Conservation (phyloP, 2,329 filamentous ascomycete genomes). For the Dactylellina sp. region DNA sequence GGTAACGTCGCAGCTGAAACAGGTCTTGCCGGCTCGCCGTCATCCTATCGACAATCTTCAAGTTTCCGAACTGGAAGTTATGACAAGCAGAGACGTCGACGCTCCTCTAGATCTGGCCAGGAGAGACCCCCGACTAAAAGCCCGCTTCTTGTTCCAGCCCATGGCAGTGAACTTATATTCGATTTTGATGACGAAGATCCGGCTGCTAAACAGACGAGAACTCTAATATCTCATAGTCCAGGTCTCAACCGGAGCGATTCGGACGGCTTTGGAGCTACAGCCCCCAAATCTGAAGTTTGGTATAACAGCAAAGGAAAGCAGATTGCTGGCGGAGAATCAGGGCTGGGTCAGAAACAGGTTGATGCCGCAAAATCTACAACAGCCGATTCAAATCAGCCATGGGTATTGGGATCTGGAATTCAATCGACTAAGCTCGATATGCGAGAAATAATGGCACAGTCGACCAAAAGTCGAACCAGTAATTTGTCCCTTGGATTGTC, state of each 20-base stretch:
- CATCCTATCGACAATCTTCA: constrained; percentile 61
- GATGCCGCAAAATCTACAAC: not conserved
- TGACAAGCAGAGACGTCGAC: constrained; percentile 60
- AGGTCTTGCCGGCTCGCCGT: constrained; percentile 35
- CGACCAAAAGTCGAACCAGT: constrained; percentile 68
- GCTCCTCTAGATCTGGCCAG: constrained; percentile 66
- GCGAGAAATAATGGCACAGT: constrained; percentile 79
- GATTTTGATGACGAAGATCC: constrained; percentile 86
- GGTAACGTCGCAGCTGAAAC: constrained; percentile 18
- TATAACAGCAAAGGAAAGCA: constrained; percentile 64
- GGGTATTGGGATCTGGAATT: constrained; percentile 64
- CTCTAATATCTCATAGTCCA: constrained; percentile 39
- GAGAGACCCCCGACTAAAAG: constrained; percentile 75
- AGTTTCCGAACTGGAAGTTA: constrained; percentile 64
- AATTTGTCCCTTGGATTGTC: constrained; percentile 69
- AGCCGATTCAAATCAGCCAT: constrained; percentile 23
- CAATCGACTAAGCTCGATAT: constrained; percentile 76
- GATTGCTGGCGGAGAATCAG: constrained; percentile 47
- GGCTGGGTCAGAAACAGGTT: not conserved
- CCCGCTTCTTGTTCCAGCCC: constrained; percentile 75
- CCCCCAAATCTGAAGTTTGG: constrained; percentile 62
- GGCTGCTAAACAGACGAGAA: constrained; percentile 29
- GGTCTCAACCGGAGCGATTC: constrained; percentile 31
- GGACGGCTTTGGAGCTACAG: constrained; percentile 9
- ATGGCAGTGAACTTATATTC: constrained; percentile 82